Base-by-base conservation (phyloP, 306 rosid species). In the Vachellia collinsii region DNA sequence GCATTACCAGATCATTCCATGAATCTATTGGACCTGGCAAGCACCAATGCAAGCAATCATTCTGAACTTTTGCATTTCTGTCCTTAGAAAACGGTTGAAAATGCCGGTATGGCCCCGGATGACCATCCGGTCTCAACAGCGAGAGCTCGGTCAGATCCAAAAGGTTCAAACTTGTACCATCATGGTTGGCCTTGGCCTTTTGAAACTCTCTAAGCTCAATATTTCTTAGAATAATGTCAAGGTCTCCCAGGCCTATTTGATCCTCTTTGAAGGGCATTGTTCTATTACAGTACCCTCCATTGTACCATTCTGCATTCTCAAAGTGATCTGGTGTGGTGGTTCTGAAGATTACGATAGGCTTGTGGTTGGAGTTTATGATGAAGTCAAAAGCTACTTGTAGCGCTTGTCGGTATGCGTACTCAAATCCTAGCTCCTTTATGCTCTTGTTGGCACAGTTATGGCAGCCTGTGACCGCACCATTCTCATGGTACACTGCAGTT, bases 21-120 rank as follows among this genome's bases (percentile, higher is more conserved):
- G 97, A 90, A 75, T 94, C 97, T 48, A 94, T 94, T 16, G 98
- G 98, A 58, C 98, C 97, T 3, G 98, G 97, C 81, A 94, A 79
- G 82, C 97, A 94, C 98, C 85, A 85, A 56, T 82, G 86, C 67
- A 85, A 62, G 43, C 88, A 82, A 78, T 85, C 88, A 70, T 79
- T 82, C 58, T 76, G 84, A 70, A 75, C 77, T 12, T 38, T 11
- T 11, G 69, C 64, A 70, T 79, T 86, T 74, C 74, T 70, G n/a
- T 85, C 93, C 58, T 79, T 59, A 0, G 86, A 83, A 83, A 83
- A 87, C 11, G 98, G 98, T 12, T 92, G 93, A 79, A 89, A 92
- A 56, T 91, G 87, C 67, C 98, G 67, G 65, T 91, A 94, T 0
- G 93, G 96, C 51, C 98, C 97, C 0, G 97, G 98, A 78, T 94